A percentile compares a stretch with the other conserved stretches of the same genome.
Conservation (phyloP, 352 stramenopile genomes). For the Globisporangium polare region DNA sequence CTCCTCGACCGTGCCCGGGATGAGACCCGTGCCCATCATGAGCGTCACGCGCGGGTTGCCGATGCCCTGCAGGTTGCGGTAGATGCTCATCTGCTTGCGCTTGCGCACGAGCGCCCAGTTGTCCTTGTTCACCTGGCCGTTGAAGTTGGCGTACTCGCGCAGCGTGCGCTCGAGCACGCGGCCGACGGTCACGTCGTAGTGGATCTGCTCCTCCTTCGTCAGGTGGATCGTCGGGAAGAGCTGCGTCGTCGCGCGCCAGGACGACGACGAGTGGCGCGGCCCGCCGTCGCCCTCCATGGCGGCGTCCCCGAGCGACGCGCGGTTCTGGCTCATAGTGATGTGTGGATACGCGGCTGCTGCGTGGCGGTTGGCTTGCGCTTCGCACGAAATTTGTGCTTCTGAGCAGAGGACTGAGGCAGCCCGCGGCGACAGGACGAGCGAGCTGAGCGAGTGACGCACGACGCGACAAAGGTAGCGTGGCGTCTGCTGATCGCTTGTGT, state of each 20-base stretch:
- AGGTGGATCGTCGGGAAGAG: slow-evolving; percentile 18
- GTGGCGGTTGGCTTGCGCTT: not conserved
- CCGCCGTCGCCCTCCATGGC: not conserved
- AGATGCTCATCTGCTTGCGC: slow-evolving; percentile 16
- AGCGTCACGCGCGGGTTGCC: slow-evolving; percentile 12
- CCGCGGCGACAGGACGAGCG: not conserved
- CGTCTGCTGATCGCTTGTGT: not conserved
- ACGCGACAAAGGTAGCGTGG: not conserved
- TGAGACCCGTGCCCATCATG: slow-evolving; percentile 12
- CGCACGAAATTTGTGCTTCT: slow-evolving; percentile 2
- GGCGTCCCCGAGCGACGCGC: not conserved
- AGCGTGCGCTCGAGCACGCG: slow-evolving; percentile 16
- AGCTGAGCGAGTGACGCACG: not conserved
- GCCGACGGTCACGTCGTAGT: slow-evolving; percentile 18
- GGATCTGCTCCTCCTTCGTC: slow-evolving; percentile 17
- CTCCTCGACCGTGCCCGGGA: slow-evolving; percentile 17
- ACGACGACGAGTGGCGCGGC: not conserved
- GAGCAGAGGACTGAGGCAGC: not conserved
- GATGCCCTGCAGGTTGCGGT: slow-evolving; percentile 12
- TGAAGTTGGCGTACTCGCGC: slow-evolving; percentile 15
- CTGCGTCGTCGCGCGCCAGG: slow-evolving; percentile 17
- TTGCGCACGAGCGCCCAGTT: slow-evolving; percentile 14
- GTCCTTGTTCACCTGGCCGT: slow-evolving; percentile 11
- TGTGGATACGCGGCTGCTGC: not conserved
- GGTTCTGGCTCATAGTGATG: slow-evolving; percentile 1